Evolutionary conservation across 345 rosid genomes (phyloP), one percentile per base, ranked within the genome.

Genomic region (Turnera subulata): DNA sequence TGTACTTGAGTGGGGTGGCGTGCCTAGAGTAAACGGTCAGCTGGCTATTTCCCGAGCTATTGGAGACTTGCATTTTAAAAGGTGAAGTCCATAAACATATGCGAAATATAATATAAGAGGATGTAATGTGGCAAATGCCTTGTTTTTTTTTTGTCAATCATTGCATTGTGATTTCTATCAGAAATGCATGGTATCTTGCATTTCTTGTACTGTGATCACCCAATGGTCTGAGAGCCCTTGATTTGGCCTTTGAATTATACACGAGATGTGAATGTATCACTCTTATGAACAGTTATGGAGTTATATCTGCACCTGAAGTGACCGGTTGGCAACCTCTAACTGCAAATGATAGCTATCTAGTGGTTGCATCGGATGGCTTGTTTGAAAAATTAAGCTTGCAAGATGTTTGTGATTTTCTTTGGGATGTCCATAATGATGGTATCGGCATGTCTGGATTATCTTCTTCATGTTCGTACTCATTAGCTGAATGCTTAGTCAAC

Each of bases 341-440:
- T 58, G 67, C 71, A 49, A 91, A 84, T 62, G 91, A 91, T 74
- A 86, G 87, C 62, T 91, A 82, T 74, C 72, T 91, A 72, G 90
- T 91, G 55, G 95, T 78, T 70, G 95, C 95, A 64, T 80, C 98
- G n/a, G 98, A 91, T 83, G 98, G 98, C 48, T 63, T 91, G 66
- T 88, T 91, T 74, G 98, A 88, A 73, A 84, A 80, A 67, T 57
- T 84, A 77, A 75, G 81, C 66, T 66, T 80, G 66, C 90, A 86
- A 64, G 91, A 86, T 29, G 95, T 83, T 46, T 88, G 98, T 58
- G 92, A 91, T 79, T 55, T 83, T 72, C 63, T 91, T 25, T 76
- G 84, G 86, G 90, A 84, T 69, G 80, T 68, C 45, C 76, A 72
- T 21, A 56, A 65, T 22, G 73, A 70, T 55, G 82, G 72, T 52